phyloP scores from a whole-genome alignment of 2,329 filamentous ascomycete species.

The Dichotomopilus funicola region DNA sequence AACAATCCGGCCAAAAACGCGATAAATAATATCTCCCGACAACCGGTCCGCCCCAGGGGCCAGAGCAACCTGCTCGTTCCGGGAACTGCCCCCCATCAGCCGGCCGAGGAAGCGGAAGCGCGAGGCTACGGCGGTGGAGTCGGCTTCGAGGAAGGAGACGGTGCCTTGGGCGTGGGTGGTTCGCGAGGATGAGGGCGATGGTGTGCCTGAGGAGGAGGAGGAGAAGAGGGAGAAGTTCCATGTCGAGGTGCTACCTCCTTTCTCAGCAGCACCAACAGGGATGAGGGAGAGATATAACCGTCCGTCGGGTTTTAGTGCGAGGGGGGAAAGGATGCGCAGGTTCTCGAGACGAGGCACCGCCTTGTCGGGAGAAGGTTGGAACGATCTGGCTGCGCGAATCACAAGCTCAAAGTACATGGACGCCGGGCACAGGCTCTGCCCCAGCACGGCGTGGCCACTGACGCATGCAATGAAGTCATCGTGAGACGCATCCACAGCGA shows the following conservation, averaged over 20 bases:
- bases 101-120: not conserved
- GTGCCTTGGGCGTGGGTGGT: not conserved
- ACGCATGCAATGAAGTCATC: not conserved
- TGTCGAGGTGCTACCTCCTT: too few species aligned
- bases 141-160: not conserved
- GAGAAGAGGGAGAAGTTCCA: not conserved
- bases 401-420: not conserved
- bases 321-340: not conserved
- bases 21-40: not conserved
- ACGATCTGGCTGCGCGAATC: not conserved
- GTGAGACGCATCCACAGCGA: not conserved
- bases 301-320: not conserved
- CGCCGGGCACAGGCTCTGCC: not conserved
- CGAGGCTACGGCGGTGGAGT: not conserved
- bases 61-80: not conserved
- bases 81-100: not conserved
- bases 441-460: not conserved
- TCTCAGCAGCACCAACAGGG: too few species aligned
- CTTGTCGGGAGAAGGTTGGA: not conserved
- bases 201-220: not conserved
- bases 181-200: not conserved
- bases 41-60: not conserved
- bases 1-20: not conserved
- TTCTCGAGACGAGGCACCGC: not conserved
- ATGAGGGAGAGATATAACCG: not conserved